Percentiles rank a stretch among this genome's conserved stretches.
Evolutionary conservation across 2,329 filamentous ascomycete genomes (phyloP).

Genomic region (Zymoseptoria pseudotritici): DNA sequence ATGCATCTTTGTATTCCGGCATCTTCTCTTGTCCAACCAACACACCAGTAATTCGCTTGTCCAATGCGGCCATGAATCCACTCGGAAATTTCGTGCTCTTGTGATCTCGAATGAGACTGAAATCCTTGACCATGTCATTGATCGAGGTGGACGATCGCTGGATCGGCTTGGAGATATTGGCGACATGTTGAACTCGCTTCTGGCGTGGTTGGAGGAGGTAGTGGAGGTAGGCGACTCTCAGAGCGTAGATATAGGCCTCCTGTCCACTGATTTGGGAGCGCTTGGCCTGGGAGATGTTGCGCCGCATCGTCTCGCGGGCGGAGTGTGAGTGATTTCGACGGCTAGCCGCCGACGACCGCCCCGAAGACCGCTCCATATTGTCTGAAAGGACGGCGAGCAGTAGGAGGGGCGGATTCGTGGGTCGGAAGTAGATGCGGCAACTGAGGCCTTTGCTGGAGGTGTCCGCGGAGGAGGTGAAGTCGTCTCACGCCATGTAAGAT

Average conservation of each 20-base stretch:
- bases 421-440: background rate
- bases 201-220: slow-evolving; percentile 88
- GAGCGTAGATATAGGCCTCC: slow-evolving; percentile 84
- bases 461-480: background rate
- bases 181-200: slow-evolving; percentile 81
- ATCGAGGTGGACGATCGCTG: slow-evolving; percentile 67
- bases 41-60: slow-evolving; percentile 74
- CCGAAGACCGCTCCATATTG: slow-evolving; percentile 24
- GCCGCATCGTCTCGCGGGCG: slow-evolving; percentile 32
- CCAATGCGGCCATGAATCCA: slow-evolving; percentile 61
- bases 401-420: background rate
- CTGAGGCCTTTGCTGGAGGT: background rate
- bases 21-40: slow-evolving; percentile 74
- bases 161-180: slow-evolving; percentile 49
- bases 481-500: background rate
- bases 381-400: background rate
- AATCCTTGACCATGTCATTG: slow-evolving; percentile 82
- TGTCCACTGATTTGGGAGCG: slow-evolving; percentile 44
- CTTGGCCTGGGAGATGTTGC: slow-evolving; percentile 32
- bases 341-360: slow-evolving; percentile 26
- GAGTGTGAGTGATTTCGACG: slow-evolving; percentile 39
- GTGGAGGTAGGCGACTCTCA: slow-evolving; percentile 83
- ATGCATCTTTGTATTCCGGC: slow-evolving; percentile 82
- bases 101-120: slow-evolving; percentile 58
- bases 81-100: slow-evolving; percentile 66